phyloP scores from a whole-genome alignment of 2,329 filamentous ascomycete genomes.

The Colletotrichum paranaense region DNA sequence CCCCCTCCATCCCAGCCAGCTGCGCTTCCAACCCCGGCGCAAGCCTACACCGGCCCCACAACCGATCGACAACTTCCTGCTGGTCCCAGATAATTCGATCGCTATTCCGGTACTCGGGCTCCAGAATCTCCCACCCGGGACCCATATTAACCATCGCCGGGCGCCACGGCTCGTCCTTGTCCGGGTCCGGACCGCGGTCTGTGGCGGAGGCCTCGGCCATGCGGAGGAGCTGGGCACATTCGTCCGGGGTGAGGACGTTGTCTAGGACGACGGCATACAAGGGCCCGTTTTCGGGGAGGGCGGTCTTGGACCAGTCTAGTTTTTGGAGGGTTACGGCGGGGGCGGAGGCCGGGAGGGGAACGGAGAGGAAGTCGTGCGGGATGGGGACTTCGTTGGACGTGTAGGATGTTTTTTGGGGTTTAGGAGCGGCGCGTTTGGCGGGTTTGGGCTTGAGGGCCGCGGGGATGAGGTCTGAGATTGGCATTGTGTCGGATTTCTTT shows the following conservation, averaged over 20 bases:
- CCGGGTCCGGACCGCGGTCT: constrained; percentile 45
- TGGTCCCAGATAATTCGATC: constrained; percentile 84
- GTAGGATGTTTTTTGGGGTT: constrained; percentile 41
- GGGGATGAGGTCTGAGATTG: background rate
- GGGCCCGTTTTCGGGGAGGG: constrained; percentile 62
- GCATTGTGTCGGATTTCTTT: background rate
- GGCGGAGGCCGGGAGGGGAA: constrained; percentile 46
- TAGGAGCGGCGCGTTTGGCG: background rate
- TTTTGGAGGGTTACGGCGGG: constrained; percentile 51
- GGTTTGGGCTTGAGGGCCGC: constrained; percentile 7
- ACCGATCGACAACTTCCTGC: constrained; percentile 67
- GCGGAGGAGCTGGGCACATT: constrained; percentile 68
- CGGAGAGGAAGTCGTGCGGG: constrained; percentile 57
- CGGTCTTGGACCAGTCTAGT: constrained; percentile 64
- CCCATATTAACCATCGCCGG: constrained; percentile 77
- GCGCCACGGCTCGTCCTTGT: constrained; percentile 63
- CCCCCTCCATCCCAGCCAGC: constrained; percentile 48
- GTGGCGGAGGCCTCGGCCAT: constrained; percentile 65
- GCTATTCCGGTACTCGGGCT: constrained; percentile 72
- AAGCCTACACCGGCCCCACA: constrained; percentile 69
- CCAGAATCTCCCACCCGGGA: constrained; percentile 66
- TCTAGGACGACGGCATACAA: constrained; percentile 70
- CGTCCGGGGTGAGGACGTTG: constrained; percentile 62
- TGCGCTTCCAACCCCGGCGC: constrained; percentile 54
- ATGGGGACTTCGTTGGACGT: constrained; percentile 46